phyloP scores from a whole-genome alignment of 306 rosid species.

The Cercis canadensis region DNA sequence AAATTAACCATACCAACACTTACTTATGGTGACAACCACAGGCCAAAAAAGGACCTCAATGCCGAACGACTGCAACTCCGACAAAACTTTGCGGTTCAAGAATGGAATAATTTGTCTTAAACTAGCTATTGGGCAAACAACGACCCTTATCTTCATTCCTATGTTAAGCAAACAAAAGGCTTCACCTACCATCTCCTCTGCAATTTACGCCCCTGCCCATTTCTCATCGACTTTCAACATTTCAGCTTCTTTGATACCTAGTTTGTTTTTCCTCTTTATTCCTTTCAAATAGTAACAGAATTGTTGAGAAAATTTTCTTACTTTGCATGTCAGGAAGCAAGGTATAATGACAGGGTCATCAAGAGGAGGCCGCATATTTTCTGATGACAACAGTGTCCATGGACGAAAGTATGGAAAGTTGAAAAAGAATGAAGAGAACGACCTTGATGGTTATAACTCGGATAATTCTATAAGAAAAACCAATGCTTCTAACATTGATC shows the following conservation, averaged over 20 bases:
- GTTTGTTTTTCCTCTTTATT: slow-evolving; percentile 9
- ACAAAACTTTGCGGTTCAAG: no score
- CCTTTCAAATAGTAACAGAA: background rate
- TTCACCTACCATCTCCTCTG: no score
- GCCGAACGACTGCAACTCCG: no score
- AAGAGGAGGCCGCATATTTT: slow-evolving; percentile 43
- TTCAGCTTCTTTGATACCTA: slow-evolving; percentile 15
- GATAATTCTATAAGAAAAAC: slow-evolving; percentile 29
- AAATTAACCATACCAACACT: background rate
- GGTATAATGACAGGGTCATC: slow-evolving; percentile 55
- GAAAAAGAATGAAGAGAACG: slow-evolving; percentile 33
- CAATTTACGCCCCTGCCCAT: no score
- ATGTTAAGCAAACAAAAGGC: slow-evolving; percentile 3
- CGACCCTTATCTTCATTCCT: background rate
- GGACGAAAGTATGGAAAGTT: slow-evolving; percentile 48
- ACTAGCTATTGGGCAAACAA: background rate
- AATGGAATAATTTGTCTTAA: no score
- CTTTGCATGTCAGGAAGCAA: slow-evolving; percentile 31
- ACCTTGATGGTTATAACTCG: slow-evolving; percentile 32
- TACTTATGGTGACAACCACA: no score
- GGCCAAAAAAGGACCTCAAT: no score
- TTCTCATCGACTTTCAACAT: background rate
- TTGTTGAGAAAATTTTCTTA: background rate
- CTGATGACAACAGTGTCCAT: slow-evolving; percentile 40
- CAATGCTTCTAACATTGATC: slow-evolving; percentile 30